phyloP scores from a whole-genome alignment of 2,329 filamentous ascomycete species.

The Claviceps arundinis region DNA sequence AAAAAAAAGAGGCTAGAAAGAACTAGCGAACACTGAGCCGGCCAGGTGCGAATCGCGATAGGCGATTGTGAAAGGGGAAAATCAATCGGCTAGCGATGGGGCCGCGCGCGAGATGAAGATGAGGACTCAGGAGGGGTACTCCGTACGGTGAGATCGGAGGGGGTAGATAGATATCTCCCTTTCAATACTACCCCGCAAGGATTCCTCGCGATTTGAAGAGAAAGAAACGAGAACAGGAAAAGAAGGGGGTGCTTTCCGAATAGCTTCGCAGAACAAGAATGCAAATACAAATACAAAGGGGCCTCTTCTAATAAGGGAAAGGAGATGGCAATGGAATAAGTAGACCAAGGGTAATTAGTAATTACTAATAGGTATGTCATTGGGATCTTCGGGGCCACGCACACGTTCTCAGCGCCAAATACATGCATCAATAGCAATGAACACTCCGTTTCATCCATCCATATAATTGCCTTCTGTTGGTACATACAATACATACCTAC shows the following conservation, averaged over 20 bases:
- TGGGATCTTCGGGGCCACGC: too few relatives aligned
- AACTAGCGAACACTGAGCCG: slow-evolving; percentile 4
- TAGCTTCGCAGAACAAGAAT: not conserved
- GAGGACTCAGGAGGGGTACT: not conserved
- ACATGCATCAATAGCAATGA: too few relatives aligned
- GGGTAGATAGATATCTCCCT: slow-evolving; percentile 1
- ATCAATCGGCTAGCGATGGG: not conserved
- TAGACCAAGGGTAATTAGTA: too few relatives aligned
- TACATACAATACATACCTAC: too few relatives aligned
- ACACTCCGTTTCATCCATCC: too few relatives aligned
- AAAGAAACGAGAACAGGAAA: not conserved
- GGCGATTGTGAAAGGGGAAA: not conserved
- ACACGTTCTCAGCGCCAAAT: too few relatives aligned
- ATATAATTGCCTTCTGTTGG: too few relatives aligned
- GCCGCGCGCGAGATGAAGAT: not conserved
- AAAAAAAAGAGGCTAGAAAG: not conserved
- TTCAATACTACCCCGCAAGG: slow-evolving; percentile 2
- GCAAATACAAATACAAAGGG: not conserved
- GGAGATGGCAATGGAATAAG: too few relatives aligned
- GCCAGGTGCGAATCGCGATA: not conserved
- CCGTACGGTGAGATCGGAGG: not conserved
- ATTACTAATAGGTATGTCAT: too few relatives aligned
- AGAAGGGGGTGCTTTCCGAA: not conserved
- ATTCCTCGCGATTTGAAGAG: slow-evolving; percentile 1
- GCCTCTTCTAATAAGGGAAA: not conserved